Base-by-base conservation (phyloP, 306 rosid genomes). In the Casuarina equisetifolia region DNA sequence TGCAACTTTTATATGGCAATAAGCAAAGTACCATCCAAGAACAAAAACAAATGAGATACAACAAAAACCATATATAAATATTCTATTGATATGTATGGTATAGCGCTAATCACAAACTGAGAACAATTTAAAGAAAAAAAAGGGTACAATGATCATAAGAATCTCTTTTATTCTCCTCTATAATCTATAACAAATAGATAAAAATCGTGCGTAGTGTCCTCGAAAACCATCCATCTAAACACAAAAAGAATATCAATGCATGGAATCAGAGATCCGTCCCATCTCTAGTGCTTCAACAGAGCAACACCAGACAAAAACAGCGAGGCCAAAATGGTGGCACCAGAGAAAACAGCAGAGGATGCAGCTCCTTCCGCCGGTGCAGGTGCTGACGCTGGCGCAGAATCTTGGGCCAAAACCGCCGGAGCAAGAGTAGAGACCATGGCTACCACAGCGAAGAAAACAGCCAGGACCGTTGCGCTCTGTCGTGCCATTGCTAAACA, bases 281-380 rank as follows among this genome's bases (percentile, higher is more conserved):
- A 11, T 15, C 25, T 55, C 10, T 17, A 66, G 32, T 80, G 78
- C 82, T 76, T 84, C 40, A 76, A 81, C 38, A 80, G 55, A 9
- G 84, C 83, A 0, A 79, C 61, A 61, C 80, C 36, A 49, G 88
- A 83, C 3, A 82, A 6, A 44, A 78, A 70, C 66, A 76, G 15
- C 17, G 86, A 89, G 52, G 79, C 80, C 49, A 59, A 82, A n/a
- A 87, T 40, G 76, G 84, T 7, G 0, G 83, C 76, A 15, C 84
- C 72, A 0, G 91, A 91, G 51, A 74, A 39, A 0, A 82, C 78
- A 0, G 69, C 57, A 51, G 74, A 76, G 48, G 67, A 69, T 5
- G 86, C 79, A 0, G 85, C 84, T 53, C 89, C 91, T 44, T 49
- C 74, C 0, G 74, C 78, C 0, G 73, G 73, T 9, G 38, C 52